Evolutionary conservation across 1,284 basidiomycete genomes (phyloP), one percentile per base, ranked within the genome.

Genomic region (Rhizoctonia solani): DNA sequence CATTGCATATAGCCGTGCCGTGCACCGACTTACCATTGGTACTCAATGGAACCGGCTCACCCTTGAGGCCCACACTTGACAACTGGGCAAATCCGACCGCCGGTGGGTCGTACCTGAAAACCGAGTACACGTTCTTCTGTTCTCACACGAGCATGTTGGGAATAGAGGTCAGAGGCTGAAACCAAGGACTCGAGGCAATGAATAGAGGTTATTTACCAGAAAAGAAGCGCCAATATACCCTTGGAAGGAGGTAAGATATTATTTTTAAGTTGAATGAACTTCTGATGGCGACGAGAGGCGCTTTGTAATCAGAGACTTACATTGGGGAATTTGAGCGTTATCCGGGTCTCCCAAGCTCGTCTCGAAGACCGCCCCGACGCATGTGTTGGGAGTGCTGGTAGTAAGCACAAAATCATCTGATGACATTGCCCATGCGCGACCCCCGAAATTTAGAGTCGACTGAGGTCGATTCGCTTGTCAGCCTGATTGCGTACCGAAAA

Each of bases 91-190:
- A 95, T 0, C 94, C 93, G 50, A 96, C 86, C 1, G 91, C 86
- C 0, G 89, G 77, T 0, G 93, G 90, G 29, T 79, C 77, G 72
- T 86, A 88, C 49, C 90, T 84, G 80, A 88, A 95, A 6, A 93
- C 90, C 0, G 91, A 87, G 78, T 94, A 96, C 0, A 93, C 90
- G 74, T 95, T 95, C 85, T 96, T 98, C 82, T 87, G 63, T n/a
- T 30, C 50, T 8, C 23, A 23, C 11, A 14, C n/a, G 29, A 61
- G 8, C 4, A 27, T 42, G 19, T 41, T 44, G 19, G 34, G 39
- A 32, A 61, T 37, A 9, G 44, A 13, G 44, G 11, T 8, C 44
- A 21, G 25, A 23, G 29, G 27, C 25, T 21, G 14, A 49, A 25
- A 49, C 46, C 14, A 49, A 13, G 19, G 49, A 16, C 39, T 53